Evolutionary conservation across 2,329 filamentous ascomycete genomes (phyloP), one percentile per base, ranked within the genome.

Genomic region (Sordariomycetes sp.): DNA sequence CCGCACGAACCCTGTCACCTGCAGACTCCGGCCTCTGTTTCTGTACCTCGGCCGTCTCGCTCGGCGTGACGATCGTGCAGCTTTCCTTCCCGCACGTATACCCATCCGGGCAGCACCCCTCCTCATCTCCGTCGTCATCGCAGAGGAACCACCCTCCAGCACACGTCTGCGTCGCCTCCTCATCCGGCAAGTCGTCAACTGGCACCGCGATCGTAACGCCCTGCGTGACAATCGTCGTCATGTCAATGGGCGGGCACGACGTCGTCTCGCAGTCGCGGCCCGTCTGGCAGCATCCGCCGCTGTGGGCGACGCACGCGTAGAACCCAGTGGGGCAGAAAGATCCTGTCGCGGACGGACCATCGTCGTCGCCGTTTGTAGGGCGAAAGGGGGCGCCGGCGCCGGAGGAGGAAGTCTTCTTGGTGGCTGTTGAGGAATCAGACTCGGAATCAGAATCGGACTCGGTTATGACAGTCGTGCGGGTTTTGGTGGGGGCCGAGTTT

Each of bases 301-400:
- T 89, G 59, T 84, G 84, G 1, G 92, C 92, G 2, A 85, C 81
- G 70, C 92, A 97, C 55, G 89, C 86, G 69, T 97, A 97, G 75
- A 91, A 97, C 2, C 91, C 91, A 0, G 86, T 91, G 0, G 92
- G 92, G 64, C 92, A 97, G 63, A 62, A 58, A 66, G 62, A 52
- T 53, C 64, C 61, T 50, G 65, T 58, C 52, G 64, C 60, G 52
- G 69, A 66, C 69, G 25, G 66, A 69, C 70, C 10, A 67, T 63
- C 1, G 73, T 72, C 55, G 67, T 62, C 55, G 67, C 62, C 53
- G 24, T 65, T 65, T 13, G 73, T 77, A 2, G 76, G 79, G 17
- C 77, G 73, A 63, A 76, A 73, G 1, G 79, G 76, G 1, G 74
- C 66, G 12, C 68, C 71, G 54, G 69, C 69, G 45, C 71, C 75